Evolutionary conservation across 768 basidiomycete species (phyloP), one percentile per base, ranked within the genome.

Genomic region (Tephrocybe sp.): DNA sequence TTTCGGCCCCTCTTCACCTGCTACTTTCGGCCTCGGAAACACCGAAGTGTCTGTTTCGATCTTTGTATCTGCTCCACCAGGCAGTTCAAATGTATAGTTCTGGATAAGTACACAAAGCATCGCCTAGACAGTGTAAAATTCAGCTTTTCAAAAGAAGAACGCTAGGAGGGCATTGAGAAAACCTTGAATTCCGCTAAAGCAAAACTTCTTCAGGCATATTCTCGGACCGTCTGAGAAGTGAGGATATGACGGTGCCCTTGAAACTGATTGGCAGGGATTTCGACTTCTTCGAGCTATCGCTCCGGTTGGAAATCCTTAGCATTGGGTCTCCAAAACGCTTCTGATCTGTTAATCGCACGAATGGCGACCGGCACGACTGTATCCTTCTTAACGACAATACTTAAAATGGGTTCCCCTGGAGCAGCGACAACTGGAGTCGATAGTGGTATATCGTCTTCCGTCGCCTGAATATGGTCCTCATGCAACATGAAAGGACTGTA

Each of bases 291-390:
- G 6, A 87, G 66, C 87, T 87, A 89, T 5, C 87, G 71, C 48
- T 82, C 80, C 0, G 86, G 87, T 35, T 76, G 70, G 62, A 83
- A 89, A 41, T 74, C 73, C 19, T 74, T 72, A 3, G 83, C 76
- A 50, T 83, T 77, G 0, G 70, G 59, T 1, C 87, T 87, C 87
- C 87, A 89, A 26, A 85, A 61, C 1, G 63, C 64, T 47, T 71
- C 71, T 14, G 78, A 76, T 6, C 68, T 62, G 61, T 87, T 85
- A 42, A 82, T 69, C n/a, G 67, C 65, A 6, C 61, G 46, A 23
- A 83, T 71, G 2, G 78, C 74, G 2, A 76, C 62, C 9, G 67
- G 51, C 23, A 87, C 51, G 1, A 58, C 49, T 1, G 75, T 77
- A 2, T 77, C 83, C 52, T 78, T 79, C 16, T 71, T 66, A 33